Conservation (phyloP, 1,284 basidiomycete species). For the Apiotrichum sp. region DNA sequence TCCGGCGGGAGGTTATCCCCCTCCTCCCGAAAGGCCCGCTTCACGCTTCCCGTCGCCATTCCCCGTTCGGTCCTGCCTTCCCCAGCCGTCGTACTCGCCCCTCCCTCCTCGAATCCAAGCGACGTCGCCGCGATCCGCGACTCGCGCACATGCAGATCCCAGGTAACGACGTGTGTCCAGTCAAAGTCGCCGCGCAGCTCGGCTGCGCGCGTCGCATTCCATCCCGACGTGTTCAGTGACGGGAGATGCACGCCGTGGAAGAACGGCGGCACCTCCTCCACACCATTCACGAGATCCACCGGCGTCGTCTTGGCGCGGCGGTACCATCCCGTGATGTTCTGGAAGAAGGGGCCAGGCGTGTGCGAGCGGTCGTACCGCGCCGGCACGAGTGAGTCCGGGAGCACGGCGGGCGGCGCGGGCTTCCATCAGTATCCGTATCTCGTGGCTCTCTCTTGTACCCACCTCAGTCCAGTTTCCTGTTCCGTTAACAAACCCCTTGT, state of each 20-base stretch:
- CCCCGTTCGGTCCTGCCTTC: background rate
- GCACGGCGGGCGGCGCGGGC: constrained; percentile 23
- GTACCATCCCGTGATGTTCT: constrained; percentile 46
- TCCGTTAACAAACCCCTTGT: constrained; percentile 29
- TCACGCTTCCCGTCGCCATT: background rate
- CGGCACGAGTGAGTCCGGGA: constrained; percentile 28
- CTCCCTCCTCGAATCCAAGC: background rate
- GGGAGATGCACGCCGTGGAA: constrained; percentile 25
- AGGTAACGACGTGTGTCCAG: constrained; percentile 28
- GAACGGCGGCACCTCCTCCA: constrained; percentile 14
- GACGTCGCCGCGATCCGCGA: constrained; percentile 5
- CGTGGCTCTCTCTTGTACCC: constrained; percentile 7
- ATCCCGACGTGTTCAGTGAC: constrained; percentile 22
- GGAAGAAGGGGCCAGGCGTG: constrained; percentile 21
- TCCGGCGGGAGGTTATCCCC: background rate
- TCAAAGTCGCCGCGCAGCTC: constrained; percentile 35
- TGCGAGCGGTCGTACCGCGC: constrained; percentile 23
- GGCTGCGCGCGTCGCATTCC: constrained; percentile 32
- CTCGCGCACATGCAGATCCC: constrained; percentile 41
- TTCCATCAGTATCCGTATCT: constrained; percentile 3
- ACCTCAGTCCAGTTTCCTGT: constrained; percentile 41
- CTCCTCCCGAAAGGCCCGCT: background rate
- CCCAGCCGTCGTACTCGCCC: background rate
- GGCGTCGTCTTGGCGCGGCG: constrained; percentile 31
- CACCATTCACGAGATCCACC: constrained; percentile 11